A percentile compares a stretch with the other conserved stretches of the same genome.
These are phyloP conservation scores for Pythium phragmiticola DNA, from an alignment of 352 stramenopile species.

Conservation along the genomic window DNA sequence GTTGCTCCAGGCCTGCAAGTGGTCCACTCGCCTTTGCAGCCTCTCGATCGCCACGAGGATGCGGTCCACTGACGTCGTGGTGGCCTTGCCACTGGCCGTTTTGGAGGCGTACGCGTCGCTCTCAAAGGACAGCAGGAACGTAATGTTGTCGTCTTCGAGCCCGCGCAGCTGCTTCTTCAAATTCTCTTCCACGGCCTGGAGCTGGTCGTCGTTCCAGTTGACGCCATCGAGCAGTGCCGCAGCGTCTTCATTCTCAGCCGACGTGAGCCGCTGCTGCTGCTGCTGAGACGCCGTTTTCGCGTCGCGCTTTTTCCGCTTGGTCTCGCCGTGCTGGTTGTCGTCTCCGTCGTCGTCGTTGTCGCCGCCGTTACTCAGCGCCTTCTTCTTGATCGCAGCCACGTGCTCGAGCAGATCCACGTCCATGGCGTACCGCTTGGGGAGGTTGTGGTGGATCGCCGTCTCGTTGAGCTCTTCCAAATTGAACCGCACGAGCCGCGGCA, in stretches of 20 bases:
- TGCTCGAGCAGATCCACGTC: slow-evolving; percentile 60
- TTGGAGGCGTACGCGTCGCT: slow-evolving; percentile 23
- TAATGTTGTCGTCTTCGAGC: slow-evolving; percentile 76
- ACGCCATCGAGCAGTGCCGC: slow-evolving; percentile 47
- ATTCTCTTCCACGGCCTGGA: slow-evolving; percentile 50
- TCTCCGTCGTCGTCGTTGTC: slow-evolving; percentile 9
- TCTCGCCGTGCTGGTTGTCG: slow-evolving; percentile 8
- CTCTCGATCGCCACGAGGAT: slow-evolving; percentile 59
- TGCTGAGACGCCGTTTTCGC: slow-evolving; percentile 20
- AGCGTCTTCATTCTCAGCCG: slow-evolving; percentile 60
- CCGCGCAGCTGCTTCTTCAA: slow-evolving; percentile 52
- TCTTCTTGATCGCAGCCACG: slow-evolving; percentile 48
- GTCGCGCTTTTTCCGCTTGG: neutral
- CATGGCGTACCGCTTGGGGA: slow-evolving; percentile 63
- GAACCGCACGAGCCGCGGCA: slow-evolving; percentile 56
- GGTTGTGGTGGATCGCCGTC: slow-evolving; percentile 43
- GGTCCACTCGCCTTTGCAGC: slow-evolving; percentile 42
- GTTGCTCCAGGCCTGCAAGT: slow-evolving; percentile 56
- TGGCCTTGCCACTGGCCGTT: slow-evolving; percentile 1
- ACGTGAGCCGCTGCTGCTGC: slow-evolving; percentile 41
- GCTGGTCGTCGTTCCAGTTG: slow-evolving; percentile 55
- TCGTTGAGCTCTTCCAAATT: slow-evolving; percentile 64
- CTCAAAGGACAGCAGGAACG: slow-evolving; percentile 69
- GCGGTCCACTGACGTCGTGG: slow-evolving; percentile 46
- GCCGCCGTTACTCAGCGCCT: slow-evolving; percentile 5